Base-by-base conservation (phyloP, 495 filamentous ascomycete species). In the Penicillium macrosclerotiorum region DNA sequence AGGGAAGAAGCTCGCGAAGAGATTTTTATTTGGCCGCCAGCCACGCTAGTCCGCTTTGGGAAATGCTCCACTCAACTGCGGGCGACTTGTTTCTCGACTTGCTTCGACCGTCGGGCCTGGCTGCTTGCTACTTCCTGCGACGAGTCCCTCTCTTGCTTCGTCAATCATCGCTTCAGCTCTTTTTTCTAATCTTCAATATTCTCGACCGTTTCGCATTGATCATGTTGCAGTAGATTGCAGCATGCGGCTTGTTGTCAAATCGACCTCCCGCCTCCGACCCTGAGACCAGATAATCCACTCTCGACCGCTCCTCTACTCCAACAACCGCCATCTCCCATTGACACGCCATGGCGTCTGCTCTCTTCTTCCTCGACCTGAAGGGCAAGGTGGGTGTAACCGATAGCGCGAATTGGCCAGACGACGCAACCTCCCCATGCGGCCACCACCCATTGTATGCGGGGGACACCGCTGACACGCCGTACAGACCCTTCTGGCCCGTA, bases 331-430 rank as follows among this genome's bases (percentile, higher is more conserved):
- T 39, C 47, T 35, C 29, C 52, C 50, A 45, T 61, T 51, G 47
- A 59, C 48, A 51, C 54, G 77, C 60, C 62, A 99, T 97, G 94
- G 93, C 93, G 52, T 99, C 94, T 42, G 94, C 94, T 32, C 64
- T 99, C 64, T 99, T 99, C 79, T 99, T 99, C 67, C 85, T 99
- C 57, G 94, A 99, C 70, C 79, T 99, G 42, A 99, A 99, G 87
- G 94, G 94, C 85, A 99, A 99, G 85, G 90, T 93, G 68, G 30
- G 77, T 57, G 37, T n/a, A n/a, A n/a, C n/a, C n/a, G n/a, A n/a
- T n/a, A n/a, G n/a, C n/a, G n/a, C n/a, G n/a, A n/a, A n/a, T n/a
- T n/a, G n/a, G n/a, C n/a, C n/a, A n/a, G n/a, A n/a, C n/a, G n/a
- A n/a, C n/a, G n/a, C n/a, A n/a, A n/a, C n/a, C n/a, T n/a, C n/a